Base-by-base conservation (phyloP, 805 yeast genomes). In the Pichia membranifaciens region DNA sequence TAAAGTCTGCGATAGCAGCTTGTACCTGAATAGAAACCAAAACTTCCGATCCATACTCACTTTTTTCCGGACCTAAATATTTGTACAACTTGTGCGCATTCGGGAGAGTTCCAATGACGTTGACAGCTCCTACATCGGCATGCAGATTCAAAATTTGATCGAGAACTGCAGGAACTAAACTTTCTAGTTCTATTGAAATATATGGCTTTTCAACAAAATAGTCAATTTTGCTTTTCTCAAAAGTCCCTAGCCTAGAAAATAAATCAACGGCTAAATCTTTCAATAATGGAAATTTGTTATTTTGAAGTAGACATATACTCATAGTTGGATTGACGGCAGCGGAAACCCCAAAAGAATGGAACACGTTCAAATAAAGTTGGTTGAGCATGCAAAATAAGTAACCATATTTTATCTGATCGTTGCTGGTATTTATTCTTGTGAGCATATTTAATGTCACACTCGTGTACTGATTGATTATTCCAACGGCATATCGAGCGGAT, bases 221-320 rank as follows among this genome's bases (percentile, higher is more conserved):
- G 13, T 52, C 34, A 33, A 58, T 44, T 15, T 54, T 54, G 23
- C 51, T 45, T 23, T 42, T 12, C 49, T 57, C 37, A 51, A 55
- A 46, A 18, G 49, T 16, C 28, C 50, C 62, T 55, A 72, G 37
- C 45, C 51, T 4, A 21, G 47, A 28, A 49, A 53, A 39, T 54
- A 65, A 54, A 35, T 51, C 48, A 15, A 54, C 32, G 1, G 61
- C 58, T 9, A 59, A 40, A 4, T 65, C 60, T 36, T 62, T 63
- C 39, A 73, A 56, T 5, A 52, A 55, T 3, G 62, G 56, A 47
- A 72, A 73, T 4, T 81, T 81, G 8, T 74, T 76, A 37, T 66
- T 58, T 55, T 81, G 82, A 47, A 80, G 65, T 39, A 81, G 71
- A n/a, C 74, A 58, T 21, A 80, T 68, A 2, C 67, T 61, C 51